Evolutionary conservation across 2,329 filamentous ascomycete species (phyloP).

Genomic region (Diplodia scrobiculata): DNA sequence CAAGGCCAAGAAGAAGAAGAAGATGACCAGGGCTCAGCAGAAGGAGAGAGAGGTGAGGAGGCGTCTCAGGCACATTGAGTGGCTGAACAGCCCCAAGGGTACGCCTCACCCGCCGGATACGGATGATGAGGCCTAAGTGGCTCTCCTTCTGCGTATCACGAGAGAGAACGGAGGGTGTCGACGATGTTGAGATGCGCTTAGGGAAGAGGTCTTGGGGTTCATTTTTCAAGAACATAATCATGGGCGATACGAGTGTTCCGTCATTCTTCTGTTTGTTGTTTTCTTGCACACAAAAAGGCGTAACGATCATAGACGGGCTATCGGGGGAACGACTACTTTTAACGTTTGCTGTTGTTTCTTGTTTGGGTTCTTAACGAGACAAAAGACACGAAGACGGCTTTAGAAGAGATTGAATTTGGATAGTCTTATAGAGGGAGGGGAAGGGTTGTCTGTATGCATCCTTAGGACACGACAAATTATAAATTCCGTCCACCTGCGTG

Average conservation of each 20-base stretch:
- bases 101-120: constrained; percentile 47
- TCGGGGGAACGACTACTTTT: not conserved
- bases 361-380: not conserved
- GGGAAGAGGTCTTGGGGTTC: not conserved
- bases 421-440: not conserved
- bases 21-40: constrained; percentile 93
- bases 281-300: not conserved
- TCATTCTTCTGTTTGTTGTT: not conserved
- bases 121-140: constrained; percentile 43
- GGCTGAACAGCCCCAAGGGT: constrained; percentile 70
- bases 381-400: not conserved
- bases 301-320: constrained; percentile 8
- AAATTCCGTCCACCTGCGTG: not conserved
- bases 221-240: constrained; percentile 16
- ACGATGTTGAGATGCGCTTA: not conserved
- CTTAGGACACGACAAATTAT: not conserved
- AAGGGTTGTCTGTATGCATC: not conserved
- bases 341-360: constrained; percentile 1
- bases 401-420: not conserved
- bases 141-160: too few relatives aligned
- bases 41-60: constrained; percentile 91
- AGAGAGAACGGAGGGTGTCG: too few relatives aligned
- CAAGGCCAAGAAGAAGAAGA: constrained; percentile 92
- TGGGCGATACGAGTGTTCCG: not conserved
- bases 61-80: constrained; percentile 77